phyloP scores from a whole-genome alignment of 1,284 basidiomycete species.

The Malassezia caprae region DNA sequence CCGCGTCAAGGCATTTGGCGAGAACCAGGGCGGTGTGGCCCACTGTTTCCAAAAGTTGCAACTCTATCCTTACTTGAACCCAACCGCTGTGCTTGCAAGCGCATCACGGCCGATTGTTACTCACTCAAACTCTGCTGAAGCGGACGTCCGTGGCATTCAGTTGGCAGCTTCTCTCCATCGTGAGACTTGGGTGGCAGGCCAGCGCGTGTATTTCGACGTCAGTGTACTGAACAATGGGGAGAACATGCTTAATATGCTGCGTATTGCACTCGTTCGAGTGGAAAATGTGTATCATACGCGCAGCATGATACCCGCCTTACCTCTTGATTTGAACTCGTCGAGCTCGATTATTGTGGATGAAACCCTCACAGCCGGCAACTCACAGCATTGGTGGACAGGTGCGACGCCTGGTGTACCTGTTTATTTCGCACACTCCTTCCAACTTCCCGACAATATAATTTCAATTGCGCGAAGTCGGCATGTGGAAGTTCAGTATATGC shows the following conservation, averaged over 20 bases:
- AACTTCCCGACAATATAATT: constrained; percentile 58
- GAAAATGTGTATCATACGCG: constrained; percentile 11
- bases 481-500: constrained; percentile 67
- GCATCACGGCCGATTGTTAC: constrained; percentile 59
- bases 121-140: constrained; percentile 55
- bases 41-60: constrained; percentile 83
- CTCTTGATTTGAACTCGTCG: constrained; percentile 13
- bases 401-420: constrained; percentile 29
- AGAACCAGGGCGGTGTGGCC: constrained; percentile 56
- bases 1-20: constrained; percentile 62
- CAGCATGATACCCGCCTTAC: constrained; percentile 26
- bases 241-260: constrained; percentile 4
- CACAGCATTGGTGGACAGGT: constrained; percentile 37
- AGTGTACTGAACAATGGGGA: constrained; percentile 59
- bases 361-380: constrained; percentile 12
- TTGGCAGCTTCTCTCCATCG: constrained; percentile 66
- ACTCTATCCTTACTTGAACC: constrained; percentile 70
- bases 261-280: constrained; percentile 1
- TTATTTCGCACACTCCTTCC: constrained; percentile 39
- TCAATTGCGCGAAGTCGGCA: constrained; percentile 65
- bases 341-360: constrained; percentile 15
- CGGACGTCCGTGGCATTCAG: constrained; percentile 59
- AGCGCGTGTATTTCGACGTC: constrained; percentile 65
- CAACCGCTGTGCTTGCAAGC: constrained; percentile 58
- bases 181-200: constrained; percentile 73